Evolutionary conservation across 164 flowering plant species (phyloP).

Genomic region (Euptelea pleiosperma): DNA sequence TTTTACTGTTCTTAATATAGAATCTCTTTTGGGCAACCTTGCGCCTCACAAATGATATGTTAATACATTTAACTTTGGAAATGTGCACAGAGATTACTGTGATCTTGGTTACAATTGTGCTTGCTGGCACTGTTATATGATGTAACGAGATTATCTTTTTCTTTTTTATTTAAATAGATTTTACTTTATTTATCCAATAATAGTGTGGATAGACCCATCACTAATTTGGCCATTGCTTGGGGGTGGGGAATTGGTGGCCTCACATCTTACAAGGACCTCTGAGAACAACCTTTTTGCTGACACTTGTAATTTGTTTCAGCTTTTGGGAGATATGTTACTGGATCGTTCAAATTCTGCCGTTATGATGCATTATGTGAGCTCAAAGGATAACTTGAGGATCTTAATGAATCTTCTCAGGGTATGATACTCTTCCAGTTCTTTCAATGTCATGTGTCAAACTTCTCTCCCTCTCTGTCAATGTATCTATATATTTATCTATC

Average conservation of each 20-base stretch:
- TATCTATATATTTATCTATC: too few relatives aligned
- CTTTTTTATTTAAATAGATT: too few relatives aligned
- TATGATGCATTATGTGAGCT: slow-evolving; percentile 88
- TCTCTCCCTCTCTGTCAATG: too few relatives aligned
- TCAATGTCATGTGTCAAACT: too few relatives aligned
- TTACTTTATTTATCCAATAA: too few relatives aligned
- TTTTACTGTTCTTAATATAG: too few relatives aligned
- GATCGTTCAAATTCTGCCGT: slow-evolving; percentile 87
- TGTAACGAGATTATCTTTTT: too few relatives aligned
- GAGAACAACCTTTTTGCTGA: background rate
- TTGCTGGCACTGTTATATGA: too few relatives aligned
- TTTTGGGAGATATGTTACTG: slow-evolving; percentile 82
- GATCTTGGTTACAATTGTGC: background rate
- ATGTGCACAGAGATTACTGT: background rate
- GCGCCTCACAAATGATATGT: too few relatives aligned
- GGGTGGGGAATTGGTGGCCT: background rate
- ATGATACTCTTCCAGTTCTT: slow-evolving; percentile 17
- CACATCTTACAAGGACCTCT: background rate
- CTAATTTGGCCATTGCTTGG: background rate
- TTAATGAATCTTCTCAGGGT: slow-evolving; percentile 96
- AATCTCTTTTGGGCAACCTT: too few relatives aligned
- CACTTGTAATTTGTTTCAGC: slow-evolving; percentile 39
- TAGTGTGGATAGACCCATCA: background rate
- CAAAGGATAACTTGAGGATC: slow-evolving; percentile 82
- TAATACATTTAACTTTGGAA: too few relatives aligned